Evolutionary conservation across 768 basidiomycete species (phyloP).

Genomic region (Lactarius pseudohatsudake): DNA sequence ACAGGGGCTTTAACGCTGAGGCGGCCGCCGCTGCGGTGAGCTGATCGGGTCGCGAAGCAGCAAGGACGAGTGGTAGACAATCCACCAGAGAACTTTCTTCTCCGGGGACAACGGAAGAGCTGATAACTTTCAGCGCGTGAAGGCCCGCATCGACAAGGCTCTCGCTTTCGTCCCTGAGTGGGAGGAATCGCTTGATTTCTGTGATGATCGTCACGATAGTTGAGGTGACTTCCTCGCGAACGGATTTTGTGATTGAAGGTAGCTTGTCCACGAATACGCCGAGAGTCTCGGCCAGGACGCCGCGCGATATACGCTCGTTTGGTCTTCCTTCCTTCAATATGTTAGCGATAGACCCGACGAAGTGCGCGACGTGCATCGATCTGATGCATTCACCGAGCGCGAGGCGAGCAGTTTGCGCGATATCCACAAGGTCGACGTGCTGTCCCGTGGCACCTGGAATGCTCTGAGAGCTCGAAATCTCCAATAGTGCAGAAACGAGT

Average conservation of each 20-base stretch:
- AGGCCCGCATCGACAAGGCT: conserved; percentile 50
- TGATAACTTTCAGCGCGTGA: conserved; percentile 58
- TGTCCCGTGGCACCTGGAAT: conserved; percentile 35
- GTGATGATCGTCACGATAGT: conserved; percentile 55
- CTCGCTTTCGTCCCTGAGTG: conserved; percentile 40
- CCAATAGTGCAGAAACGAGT: conserved; percentile 50
- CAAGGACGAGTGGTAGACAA: conserved; percentile 58
- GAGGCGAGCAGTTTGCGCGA: conserved; percentile 24
- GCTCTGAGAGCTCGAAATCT: conserved; percentile 42
- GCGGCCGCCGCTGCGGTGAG: conserved; percentile 46
- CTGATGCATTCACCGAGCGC: conserved; percentile 40
- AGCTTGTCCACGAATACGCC: conserved; percentile 68
- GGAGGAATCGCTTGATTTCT: conserved; percentile 49
- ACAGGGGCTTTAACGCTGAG: conserved; percentile 55
- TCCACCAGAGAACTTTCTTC: conserved; percentile 68
- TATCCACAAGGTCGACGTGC: conserved; percentile 15
- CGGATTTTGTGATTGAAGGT: conserved; percentile 52
- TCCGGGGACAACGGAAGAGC: conserved; percentile 52
- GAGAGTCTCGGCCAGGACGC: conserved; percentile 53
- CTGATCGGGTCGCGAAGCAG: conserved; percentile 43
- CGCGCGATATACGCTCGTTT: conserved; percentile 16
- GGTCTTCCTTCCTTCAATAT: conserved; percentile 44
- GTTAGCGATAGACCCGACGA: conserved; percentile 54
- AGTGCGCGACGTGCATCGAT: conserved; percentile 69
- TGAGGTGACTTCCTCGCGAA: conserved; percentile 52